These are phyloP conservation scores for Coprinellus micaceus DNA, from an alignment of 768 basidiomycete species.

Conservation along the genomic window DNA sequence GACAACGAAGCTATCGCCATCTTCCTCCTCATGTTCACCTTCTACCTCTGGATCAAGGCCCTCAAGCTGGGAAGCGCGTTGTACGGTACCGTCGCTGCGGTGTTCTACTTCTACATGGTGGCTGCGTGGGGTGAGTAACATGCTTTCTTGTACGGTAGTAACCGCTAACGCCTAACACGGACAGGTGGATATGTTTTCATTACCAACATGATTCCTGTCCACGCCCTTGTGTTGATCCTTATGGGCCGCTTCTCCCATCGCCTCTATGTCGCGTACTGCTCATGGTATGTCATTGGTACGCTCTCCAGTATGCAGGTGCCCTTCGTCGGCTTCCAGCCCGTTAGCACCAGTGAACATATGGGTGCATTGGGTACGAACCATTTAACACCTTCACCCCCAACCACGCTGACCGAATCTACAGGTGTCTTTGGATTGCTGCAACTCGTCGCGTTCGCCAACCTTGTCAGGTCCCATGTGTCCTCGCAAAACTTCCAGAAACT, in stretches of 20 bases:
- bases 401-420: no score
- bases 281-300: slow-evolving; percentile 98
- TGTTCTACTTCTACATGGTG: slow-evolving; percentile 99
- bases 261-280: slow-evolving; percentile 91
- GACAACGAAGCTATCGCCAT: slow-evolving; percentile 99
- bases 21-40: slow-evolving; percentile 99
- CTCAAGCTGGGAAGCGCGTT: slow-evolving; percentile 91
- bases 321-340: slow-evolving; percentile 99
- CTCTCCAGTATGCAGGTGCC: slow-evolving; percentile 99
- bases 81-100: slow-evolving; percentile 83
- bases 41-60: slow-evolving; percentile 95
- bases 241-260: slow-evolving; percentile 95
- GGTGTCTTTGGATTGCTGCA: slow-evolving; percentile 96
- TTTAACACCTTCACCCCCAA: no score
- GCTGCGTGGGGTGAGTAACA: slow-evolving; percentile 87
- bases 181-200: slow-evolving; percentile 97
- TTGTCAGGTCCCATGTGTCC: slow-evolving; percentile 84
- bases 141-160: background rate
- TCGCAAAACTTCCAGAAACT: slow-evolving; percentile 90
- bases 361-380: slow-evolving; percentile 76
- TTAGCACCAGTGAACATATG: slow-evolving; percentile 98
- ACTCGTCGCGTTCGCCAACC: slow-evolving; percentile 88
- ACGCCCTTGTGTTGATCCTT: slow-evolving; percentile 88
- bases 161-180: slow-evolving; percentile 1
- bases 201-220: slow-evolving; percentile 99